These are phyloP conservation scores for Tribonema minus DNA, from an alignment of 108 stramenopile species.

Conservation along the genomic window DNA sequence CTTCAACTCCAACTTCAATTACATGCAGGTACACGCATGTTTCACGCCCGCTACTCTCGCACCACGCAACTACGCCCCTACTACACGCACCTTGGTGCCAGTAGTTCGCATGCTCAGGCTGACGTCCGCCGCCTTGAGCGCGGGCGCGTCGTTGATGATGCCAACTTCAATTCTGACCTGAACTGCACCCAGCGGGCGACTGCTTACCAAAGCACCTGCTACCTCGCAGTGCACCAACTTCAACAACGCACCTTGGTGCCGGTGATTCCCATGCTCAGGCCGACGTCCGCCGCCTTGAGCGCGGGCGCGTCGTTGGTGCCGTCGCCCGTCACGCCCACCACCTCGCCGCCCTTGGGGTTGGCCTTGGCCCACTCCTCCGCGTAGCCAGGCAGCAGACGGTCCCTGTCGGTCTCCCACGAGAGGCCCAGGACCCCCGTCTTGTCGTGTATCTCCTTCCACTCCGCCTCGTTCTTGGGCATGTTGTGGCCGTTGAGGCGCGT, in stretches of 20 bases:
- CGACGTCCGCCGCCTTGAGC: constrained; percentile 92
- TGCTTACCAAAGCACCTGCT: background rate
- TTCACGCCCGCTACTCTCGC: too few species aligned
- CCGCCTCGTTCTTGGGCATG: constrained; percentile 29
- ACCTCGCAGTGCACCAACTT: background rate
- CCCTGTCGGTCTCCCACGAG: constrained; percentile 38
- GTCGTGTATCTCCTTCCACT: constrained; percentile 53
- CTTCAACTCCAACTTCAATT: too few species aligned
- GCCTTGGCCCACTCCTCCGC: constrained; percentile 42
- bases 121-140: constrained; percentile 63
- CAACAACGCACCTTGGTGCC: constrained; percentile 64
- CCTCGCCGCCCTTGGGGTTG: constrained; percentile 49
- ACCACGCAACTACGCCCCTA: too few species aligned
- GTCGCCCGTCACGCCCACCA: constrained; percentile 97
- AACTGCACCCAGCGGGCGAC: too few species aligned
- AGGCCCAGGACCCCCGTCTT: constrained; percentile 20
- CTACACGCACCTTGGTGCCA: too few species aligned
- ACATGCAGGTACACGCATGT: too few species aligned
- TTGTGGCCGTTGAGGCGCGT: constrained; percentile 48
- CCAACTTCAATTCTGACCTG: too few species aligned
- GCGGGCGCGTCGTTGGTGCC: constrained; percentile 99
- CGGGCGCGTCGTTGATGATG: constrained; percentile 65
- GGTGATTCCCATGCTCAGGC: constrained; percentile 93
- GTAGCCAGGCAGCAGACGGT: constrained; percentile 53
- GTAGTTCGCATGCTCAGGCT: constrained; percentile 63